Evolutionary conservation across 2,329 filamentous ascomycete genomes (phyloP), one percentile per base, ranked within the genome.

Genomic region (Sclerotiophoma versabilis): DNA sequence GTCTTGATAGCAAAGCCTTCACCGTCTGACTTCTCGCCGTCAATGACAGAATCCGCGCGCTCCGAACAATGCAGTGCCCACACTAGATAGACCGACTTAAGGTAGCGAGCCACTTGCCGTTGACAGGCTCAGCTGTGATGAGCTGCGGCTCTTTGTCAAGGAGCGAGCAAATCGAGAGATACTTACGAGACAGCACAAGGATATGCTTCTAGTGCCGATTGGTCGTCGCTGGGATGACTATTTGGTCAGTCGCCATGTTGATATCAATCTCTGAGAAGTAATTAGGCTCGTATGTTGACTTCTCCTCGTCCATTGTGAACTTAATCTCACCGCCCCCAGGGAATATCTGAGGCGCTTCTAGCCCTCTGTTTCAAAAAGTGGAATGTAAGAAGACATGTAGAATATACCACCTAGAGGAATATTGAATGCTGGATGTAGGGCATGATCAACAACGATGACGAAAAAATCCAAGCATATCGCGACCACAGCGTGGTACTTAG

Each of bases 401-500:
- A 51, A 55, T 1, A 14, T n/a, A 11, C n/a, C 25, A 4, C 33
- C 38, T 5, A 57, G 22, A 15, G 26, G 22, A 3, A 49, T 15
- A 6, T 23, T 17, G 11, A 48, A 37, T 11, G 30, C 48, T 11
- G 11, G 43, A 23, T 53, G 27, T 2, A 48, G 19, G 23, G 43
- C 30, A 10, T 57, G 43, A 27, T 45, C 42, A 38, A 57, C 45
- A n/a, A 44, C 23, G 34, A 57, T 30, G 8, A 43, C 37, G 15
- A 48, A 57, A 1, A 17, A 10, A 4, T 36, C 14, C 19, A 56
- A 52, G 48, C 48, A 56, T 37, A 56, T 42, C 4, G 47, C 48
- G 2, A 52, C 48, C 1, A 56, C 37, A 14, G 47, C 42, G 20
- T 56, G 53, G n/a, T 56, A 41, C 20, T 29, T 9, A 3, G n/a